Evolutionary conservation across 163 green algal species (phyloP).

Genomic region (Scenedesmus sp.): DNA sequence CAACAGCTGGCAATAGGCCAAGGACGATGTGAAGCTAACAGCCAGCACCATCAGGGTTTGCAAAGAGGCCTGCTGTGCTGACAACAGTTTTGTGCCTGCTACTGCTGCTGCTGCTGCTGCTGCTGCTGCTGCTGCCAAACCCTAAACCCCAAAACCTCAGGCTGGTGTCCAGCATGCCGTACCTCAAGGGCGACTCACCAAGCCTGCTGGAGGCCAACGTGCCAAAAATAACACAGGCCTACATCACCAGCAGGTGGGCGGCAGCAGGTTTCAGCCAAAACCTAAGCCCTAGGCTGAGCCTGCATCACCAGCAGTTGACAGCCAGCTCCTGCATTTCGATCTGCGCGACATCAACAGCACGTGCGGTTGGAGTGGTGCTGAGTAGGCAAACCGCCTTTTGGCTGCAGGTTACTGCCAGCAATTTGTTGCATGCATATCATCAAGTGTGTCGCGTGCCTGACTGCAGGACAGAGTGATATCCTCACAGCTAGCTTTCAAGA

Average conservation of each 20-base stretch:
- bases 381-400: neutral
- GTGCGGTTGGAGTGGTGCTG: neutral
- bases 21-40: constrained; percentile 76
- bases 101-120: neutral
- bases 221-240: constrained; percentile 86
- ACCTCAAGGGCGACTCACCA: constrained; percentile 96
- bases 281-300: neutral
- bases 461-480: too few species aligned
- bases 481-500: too few species aligned
- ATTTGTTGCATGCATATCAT: too few species aligned
- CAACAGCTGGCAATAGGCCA: constrained; percentile 91
- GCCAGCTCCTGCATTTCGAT: too few species aligned
- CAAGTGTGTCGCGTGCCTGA: too few species aligned
- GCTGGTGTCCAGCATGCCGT: constrained; percentile 93
- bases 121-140: neutral
- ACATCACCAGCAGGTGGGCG: constrained; percentile 55
- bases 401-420: too few species aligned
- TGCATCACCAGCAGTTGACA: neutral
- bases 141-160: constrained; percentile 46
- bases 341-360: neutral
- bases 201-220: constrained; percentile 93
- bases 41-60: too few species aligned
- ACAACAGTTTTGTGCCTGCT: neutral
- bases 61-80: too few species aligned
- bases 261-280: neutral